Percentiles rank a stretch among this genome's conserved stretches.
Conservation (phyloP, 1,139 yeast genomes). For the Pichia sp. region DNA sequence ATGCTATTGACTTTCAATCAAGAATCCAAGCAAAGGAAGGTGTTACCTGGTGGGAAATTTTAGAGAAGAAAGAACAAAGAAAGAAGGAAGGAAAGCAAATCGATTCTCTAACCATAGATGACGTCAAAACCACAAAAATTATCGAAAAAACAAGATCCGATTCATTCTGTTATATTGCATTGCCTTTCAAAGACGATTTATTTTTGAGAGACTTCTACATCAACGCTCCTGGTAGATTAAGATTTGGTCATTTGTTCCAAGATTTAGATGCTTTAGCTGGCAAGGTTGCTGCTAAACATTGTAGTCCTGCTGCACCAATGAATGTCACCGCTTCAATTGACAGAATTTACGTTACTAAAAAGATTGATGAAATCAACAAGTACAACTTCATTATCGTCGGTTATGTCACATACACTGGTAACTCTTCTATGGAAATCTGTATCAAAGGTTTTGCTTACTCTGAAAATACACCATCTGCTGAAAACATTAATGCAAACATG, state of each 20-base stretch:
- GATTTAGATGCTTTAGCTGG: conserved; percentile 89
- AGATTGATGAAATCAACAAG: conserved; percentile 69
- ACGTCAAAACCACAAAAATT: conserved; percentile 65
- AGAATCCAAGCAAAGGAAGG: conserved; percentile 33
- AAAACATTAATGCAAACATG: conserved; percentile 27
- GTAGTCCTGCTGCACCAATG: conserved; percentile 87
- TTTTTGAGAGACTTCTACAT: conserved; percentile 83
- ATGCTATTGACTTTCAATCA: conserved; percentile 31
- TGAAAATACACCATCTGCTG: conserved; percentile 32
- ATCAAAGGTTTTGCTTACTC: conserved; percentile 79
- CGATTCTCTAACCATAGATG: conserved; percentile 62
- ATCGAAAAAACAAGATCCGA: conserved; percentile 68
- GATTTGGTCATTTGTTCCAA: conserved; percentile 89
- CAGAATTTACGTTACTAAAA: conserved; percentile 78
- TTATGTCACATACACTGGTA: conserved; percentile 87
- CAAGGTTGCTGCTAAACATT: conserved; percentile 76
- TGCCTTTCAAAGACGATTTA: conserved; percentile 79
- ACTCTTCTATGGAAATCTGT: conserved; percentile 90
- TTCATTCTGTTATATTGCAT: conserved; percentile 61
- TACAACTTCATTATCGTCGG: conserved; percentile 82
- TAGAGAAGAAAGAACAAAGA: conserved; percentile 66
- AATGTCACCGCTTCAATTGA: conserved; percentile 94
- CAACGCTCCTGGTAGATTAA: conserved; percentile 78
- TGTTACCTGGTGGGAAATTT: conserved; percentile 80
- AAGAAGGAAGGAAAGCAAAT: conserved; percentile 60